Conservation (phyloP, 2,329 filamentous ascomycete species). For the Cladophialophora carrionii region DNA sequence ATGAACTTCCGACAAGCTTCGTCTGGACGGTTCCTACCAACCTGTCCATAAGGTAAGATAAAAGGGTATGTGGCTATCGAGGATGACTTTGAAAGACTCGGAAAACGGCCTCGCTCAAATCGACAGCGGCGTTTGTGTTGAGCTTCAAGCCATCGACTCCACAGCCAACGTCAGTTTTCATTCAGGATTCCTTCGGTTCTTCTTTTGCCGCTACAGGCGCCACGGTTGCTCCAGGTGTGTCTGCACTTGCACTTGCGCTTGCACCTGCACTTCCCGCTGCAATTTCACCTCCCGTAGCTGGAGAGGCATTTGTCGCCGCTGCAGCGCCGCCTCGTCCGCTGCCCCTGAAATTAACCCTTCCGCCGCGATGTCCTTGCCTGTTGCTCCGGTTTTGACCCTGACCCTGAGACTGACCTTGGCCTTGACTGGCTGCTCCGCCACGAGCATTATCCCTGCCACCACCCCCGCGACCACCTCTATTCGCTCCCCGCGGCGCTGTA, state of each 20-base stretch:
- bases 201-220: slow-evolving; percentile 10
- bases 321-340: slow-evolving; percentile 5
- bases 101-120: background rate
- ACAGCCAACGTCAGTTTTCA: too few relatives aligned
- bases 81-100: background rate
- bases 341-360: slow-evolving; percentile 11
- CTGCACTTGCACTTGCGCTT: slow-evolving; percentile 12
- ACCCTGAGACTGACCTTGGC: slow-evolving; percentile 10
- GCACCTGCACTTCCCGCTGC: slow-evolving; percentile 7
- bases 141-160: background rate
- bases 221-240: background rate
- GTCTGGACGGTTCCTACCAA: background rate
- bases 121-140: background rate
- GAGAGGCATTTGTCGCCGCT: background rate
- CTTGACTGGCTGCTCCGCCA: slow-evolving; percentile 14
- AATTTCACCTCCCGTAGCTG: background rate
- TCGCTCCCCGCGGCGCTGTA: slow-evolving; percentile 9
- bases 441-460: slow-evolving; percentile 28
- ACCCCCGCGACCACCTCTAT: slow-evolving; percentile 37
- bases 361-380: slow-evolving; percentile 26
- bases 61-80: background rate
- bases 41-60: background rate
- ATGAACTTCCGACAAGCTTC: too few relatives aligned
- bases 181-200: slow-evolving; percentile 24
- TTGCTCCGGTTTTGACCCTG: slow-evolving; percentile 17